Percentiles rank a stretch among this genome's conserved stretches.
Conservation (phyloP, 345 rosid genomes). For the Populus davidiana region DNA sequence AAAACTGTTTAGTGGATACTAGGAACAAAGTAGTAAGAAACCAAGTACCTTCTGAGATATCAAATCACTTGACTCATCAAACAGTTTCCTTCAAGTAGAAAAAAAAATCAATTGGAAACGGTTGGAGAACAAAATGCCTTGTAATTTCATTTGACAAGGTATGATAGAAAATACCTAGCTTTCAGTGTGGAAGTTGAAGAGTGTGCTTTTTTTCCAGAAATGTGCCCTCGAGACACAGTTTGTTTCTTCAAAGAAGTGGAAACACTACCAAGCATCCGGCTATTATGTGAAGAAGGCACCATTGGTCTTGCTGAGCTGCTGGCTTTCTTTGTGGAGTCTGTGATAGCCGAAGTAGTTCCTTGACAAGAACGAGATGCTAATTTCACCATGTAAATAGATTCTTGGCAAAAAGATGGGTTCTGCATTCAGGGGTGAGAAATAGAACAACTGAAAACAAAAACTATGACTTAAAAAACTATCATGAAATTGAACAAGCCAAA, state of each 20-base stretch:
- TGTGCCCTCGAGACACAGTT: slow-evolving; percentile 20
- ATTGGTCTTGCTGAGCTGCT: slow-evolving; percentile 30
- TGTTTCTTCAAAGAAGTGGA: slow-evolving; percentile 37
- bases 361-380: slow-evolving; percentile 63
- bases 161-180: slow-evolving; percentile 38
- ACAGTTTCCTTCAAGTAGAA: slow-evolving; percentile 52
- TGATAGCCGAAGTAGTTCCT: slow-evolving; percentile 25
- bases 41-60: slow-evolving; percentile 49
- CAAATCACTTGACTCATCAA: slow-evolving; percentile 35
- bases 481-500: not conserved
- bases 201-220: slow-evolving; percentile 38
- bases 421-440: slow-evolving; percentile 21
- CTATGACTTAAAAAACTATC: not conserved
- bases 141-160: not conserved
- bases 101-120: not conserved
- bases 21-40: too few species aligned
- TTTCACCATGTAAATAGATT: slow-evolving; percentile 58
- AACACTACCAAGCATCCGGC: slow-evolving; percentile 25
- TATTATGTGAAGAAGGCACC: slow-evolving; percentile 33
- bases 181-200: slow-evolving; percentile 33
- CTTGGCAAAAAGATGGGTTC: slow-evolving; percentile 66
- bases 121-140: not conserved
- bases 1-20: too few species aligned
- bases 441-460: slow-evolving; percentile 6
- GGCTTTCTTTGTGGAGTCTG: slow-evolving; percentile 38